Conservation (phyloP, 2,329 filamentous ascomycete species). For the Arthrobotrys conoides region DNA sequence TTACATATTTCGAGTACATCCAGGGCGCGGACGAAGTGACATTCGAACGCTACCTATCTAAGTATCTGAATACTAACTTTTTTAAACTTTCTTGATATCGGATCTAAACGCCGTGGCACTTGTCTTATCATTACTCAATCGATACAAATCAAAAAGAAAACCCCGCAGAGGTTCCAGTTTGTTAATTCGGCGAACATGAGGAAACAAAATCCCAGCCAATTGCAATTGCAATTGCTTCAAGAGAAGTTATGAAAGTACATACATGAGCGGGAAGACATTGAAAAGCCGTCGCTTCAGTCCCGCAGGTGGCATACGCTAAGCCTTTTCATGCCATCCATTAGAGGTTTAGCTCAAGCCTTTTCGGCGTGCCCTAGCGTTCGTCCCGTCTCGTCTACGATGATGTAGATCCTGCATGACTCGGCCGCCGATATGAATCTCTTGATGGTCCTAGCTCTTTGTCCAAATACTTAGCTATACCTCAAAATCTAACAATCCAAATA, state of each 20-base stretch:
- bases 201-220: background rate
- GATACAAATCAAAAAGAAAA: constrained; percentile 15
- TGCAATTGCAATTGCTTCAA: constrained; percentile 1
- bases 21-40: too few relatives aligned
- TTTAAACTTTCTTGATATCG: constrained; percentile 33
- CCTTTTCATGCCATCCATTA: constrained; percentile 7
- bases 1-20: too few relatives aligned
- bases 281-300: constrained; percentile 20
- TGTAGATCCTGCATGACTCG: constrained; percentile 38
- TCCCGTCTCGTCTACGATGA: constrained; percentile 45
- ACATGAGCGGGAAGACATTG: constrained; percentile 12
- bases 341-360: constrained; percentile 3
- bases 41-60: background rate
- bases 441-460: background rate
- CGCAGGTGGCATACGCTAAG: constrained; percentile 12
- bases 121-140: constrained; percentile 22
- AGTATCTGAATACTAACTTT: background rate
- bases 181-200: constrained; percentile 14
- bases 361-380: constrained; percentile 47
- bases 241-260: background rate
- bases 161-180: constrained; percentile 2
- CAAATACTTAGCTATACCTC: too few relatives aligned
- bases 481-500: too few relatives aligned
- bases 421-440: constrained; percentile 22
- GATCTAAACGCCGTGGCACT: constrained; percentile 32